Evolutionary conservation across 768 basidiomycete species (phyloP), one percentile per base, ranked within the genome.

Genomic region (Psilocybe cubensis): DNA sequence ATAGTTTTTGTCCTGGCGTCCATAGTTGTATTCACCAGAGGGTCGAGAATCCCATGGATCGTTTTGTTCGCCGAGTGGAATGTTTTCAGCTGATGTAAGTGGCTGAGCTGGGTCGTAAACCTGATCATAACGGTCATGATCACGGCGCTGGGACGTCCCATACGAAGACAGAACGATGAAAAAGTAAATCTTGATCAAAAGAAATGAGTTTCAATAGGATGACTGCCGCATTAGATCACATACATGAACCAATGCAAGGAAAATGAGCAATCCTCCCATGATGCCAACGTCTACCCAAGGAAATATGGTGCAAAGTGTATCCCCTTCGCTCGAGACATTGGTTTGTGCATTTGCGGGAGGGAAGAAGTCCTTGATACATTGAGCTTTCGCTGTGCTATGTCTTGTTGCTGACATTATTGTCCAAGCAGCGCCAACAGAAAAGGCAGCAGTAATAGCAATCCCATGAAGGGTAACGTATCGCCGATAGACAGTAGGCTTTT

Each of bases 281-380:
- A 98, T 75, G 33, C 96, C 96, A 12, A 97, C 78, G 65, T 92
- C 91, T 9, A 93, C 91, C 92, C 94, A 97, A 4, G 94, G 80
- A 68, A 98, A 96, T 53, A 97, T 89, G 45, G 87, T 79, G 74
- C 97, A 99, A 21, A 98, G 79, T 4, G 83, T 85, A 31, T 86
- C 71, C 5, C 86, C 91, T 69, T 93, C 83, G 33, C 72, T 69
- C 48, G 72, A 62, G 57, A 38, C 35, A 14, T 38, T n/a, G 14
- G 63, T 67, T 11, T 73, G 71, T 4, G 73, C 66, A 62, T 74
- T 69, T 17, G 76, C 62, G 61, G 74, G 69, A n/a, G 77, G 66
- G 68, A 87, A 91, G 74, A 85, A 91, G 41, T 79, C 72, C 3
- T 61, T 49, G 57, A 87, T 74, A 69, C 96, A 99, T 2, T 80